Conservation (phyloP, 352 stramenopile genomes). For the Pythium dissimile region DNA sequence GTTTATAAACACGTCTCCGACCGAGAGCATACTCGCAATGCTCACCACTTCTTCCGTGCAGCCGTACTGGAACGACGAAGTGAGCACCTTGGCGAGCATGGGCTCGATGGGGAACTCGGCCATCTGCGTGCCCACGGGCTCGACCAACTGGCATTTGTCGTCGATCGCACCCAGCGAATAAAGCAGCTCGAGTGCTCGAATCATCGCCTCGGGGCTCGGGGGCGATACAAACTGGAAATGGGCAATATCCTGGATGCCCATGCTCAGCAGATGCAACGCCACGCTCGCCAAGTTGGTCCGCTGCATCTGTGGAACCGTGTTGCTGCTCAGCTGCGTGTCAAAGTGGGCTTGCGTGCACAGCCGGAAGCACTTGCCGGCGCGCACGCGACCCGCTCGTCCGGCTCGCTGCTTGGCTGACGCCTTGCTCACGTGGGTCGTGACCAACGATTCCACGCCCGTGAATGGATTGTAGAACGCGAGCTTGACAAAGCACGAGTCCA, state of each 20-base stretch:
- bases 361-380: slow-evolving; percentile 75
- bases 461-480: slow-evolving; percentile 82
- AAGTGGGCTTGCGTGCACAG: slow-evolving; percentile 67
- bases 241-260: slow-evolving; percentile 83
- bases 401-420: slow-evolving; percentile 95
- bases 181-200: slow-evolving; percentile 65
- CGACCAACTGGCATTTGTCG: slow-evolving; percentile 48
- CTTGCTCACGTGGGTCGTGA: slow-evolving; percentile 95
- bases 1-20: slow-evolving; percentile 82
- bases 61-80: slow-evolving; percentile 55
- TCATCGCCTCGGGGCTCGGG: slow-evolving; percentile 63
- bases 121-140: slow-evolving; percentile 92
- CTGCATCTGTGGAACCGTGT: slow-evolving; percentile 83
- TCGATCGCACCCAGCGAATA: slow-evolving; percentile 70
- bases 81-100: slow-evolving; percentile 64
- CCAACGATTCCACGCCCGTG: slow-evolving; percentile 74
- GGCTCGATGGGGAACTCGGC: slow-evolving; percentile 97
- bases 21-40: slow-evolving; percentile 95
- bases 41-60: slow-evolving; percentile 94
- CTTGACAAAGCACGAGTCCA: slow-evolving; percentile 79
- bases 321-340: slow-evolving; percentile 34
- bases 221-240: slow-evolving; percentile 85
- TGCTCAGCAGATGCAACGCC: slow-evolving; percentile 70
- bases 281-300: slow-evolving; percentile 73
- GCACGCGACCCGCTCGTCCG: slow-evolving; percentile 90